Evolutionary conservation across 1,139 yeast species (phyloP).

Genomic region (Zygotorulaspora mrakii): DNA sequence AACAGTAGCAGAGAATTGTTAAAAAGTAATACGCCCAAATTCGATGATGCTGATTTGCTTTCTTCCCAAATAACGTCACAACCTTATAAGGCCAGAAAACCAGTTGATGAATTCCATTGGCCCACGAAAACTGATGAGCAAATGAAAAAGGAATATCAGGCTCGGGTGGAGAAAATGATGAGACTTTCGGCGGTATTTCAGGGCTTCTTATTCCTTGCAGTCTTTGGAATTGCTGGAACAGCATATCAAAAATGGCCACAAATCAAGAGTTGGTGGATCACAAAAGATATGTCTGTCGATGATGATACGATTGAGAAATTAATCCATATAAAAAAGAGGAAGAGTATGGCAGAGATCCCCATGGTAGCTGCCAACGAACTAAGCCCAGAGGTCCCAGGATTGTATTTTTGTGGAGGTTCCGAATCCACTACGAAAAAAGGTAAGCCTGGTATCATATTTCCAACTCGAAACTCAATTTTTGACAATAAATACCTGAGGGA

Average conservation of each 20-base stretch:
- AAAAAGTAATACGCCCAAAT: constrained; percentile 24
- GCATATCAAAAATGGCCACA: constrained; percentile 30
- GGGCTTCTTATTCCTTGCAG: constrained; percentile 24
- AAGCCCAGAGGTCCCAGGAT: constrained; percentile 45
- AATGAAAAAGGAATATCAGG: constrained; percentile 18
- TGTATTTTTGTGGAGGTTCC: constrained; percentile 53
- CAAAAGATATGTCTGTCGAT: constrained; percentile 18
- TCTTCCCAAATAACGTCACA: constrained; percentile 24
- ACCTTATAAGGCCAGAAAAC: constrained; percentile 27
- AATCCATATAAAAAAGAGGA: constrained; percentile 17
- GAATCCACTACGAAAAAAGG: constrained; percentile 38
- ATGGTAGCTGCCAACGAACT: constrained; percentile 31
- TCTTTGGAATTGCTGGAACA: constrained; percentile 24
- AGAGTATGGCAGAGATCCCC: constrained; percentile 27
- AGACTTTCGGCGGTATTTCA: constrained; percentile 27
- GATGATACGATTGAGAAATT: constrained; percentile 22
- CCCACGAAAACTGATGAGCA: constrained; percentile 19
- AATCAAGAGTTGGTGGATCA: constrained; percentile 27
- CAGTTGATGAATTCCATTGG: constrained; percentile 19
- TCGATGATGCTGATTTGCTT: constrained; percentile 34
- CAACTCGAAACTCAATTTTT: constrained; percentile 59
- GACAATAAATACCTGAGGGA: constrained; percentile 58
- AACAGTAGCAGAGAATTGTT: constrained; percentile 1
- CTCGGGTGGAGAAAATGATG: constrained; percentile 21
- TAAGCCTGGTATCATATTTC: constrained; percentile 39